Conservation (phyloP, 805 yeast species). For the Cyberlindnera americana region DNA sequence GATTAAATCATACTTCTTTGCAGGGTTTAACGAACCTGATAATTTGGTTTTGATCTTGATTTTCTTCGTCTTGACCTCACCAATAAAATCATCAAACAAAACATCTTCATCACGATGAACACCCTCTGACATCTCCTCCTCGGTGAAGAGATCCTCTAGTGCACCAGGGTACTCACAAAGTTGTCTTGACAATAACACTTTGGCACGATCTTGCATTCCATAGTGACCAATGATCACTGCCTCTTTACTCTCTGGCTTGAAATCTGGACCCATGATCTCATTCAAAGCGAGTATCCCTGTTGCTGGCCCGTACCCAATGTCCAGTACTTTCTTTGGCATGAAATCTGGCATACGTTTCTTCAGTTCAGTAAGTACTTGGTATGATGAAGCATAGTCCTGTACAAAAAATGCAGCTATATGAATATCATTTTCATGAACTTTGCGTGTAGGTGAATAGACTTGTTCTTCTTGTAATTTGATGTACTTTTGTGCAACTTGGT, state of each 20-base stretch:
- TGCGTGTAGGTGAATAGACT: constrained; percentile 46
- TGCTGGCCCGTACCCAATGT: constrained; percentile 88
- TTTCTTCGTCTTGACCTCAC: constrained; percentile 53
- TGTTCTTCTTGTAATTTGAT: constrained; percentile 48
- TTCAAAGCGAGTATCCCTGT: constrained; percentile 87
- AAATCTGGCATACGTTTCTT: constrained; percentile 55
- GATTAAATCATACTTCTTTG: constrained; percentile 68
- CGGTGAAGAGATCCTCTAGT: constrained; percentile 19
- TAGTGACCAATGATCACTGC: constrained; percentile 66
- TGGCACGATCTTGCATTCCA: constrained; percentile 80
- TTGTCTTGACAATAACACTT: constrained; percentile 70
- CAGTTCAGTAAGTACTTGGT: constrained; percentile 65
- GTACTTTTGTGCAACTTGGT: constrained; percentile 55
- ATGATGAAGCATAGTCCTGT: constrained; percentile 72
- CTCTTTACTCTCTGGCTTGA: constrained; percentile 60
- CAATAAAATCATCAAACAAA: constrained; percentile 37
- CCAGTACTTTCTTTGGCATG: constrained; percentile 65
- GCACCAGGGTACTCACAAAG: constrained; percentile 40
- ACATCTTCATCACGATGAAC: constrained; percentile 24
- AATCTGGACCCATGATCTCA: constrained; percentile 69
- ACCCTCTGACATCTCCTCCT: constrained; percentile 16
- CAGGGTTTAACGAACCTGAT: constrained; percentile 44
- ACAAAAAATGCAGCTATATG: constrained; percentile 76
- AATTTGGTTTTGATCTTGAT: constrained; percentile 55
- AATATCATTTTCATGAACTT: constrained; percentile 63